A percentile compares a stretch with the other conserved stretches of the same genome.
These are phyloP conservation scores for Hsuehochloa calcarea DNA, from an alignment of 176 grass and related monocot genomes.

Conservation along the genomic window DNA sequence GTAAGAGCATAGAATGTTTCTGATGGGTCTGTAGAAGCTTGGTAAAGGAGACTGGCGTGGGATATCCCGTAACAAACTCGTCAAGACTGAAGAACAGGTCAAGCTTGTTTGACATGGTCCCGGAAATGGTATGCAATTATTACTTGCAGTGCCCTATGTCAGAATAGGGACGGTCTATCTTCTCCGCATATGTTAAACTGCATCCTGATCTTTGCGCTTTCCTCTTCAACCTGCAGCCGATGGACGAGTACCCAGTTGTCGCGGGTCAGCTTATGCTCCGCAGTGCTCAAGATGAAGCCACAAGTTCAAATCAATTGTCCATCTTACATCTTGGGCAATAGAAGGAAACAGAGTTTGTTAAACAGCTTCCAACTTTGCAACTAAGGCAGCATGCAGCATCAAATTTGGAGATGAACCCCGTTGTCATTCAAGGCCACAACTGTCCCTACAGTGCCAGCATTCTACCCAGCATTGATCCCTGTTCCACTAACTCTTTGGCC, in stretches of 20 bases:
- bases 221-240: constrained; percentile 41
- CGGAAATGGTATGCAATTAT: constrained; percentile 53
- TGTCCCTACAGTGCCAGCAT: constrained; percentile 25
- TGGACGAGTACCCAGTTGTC: constrained; percentile 33
- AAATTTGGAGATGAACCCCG: constrained; percentile 32
- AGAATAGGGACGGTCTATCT: not conserved
- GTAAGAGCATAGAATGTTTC: constrained; percentile 89
- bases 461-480: constrained; percentile 54
- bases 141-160: not conserved
- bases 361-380: constrained; percentile 35
- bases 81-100: constrained; percentile 80
- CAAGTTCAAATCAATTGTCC: constrained; percentile 36
- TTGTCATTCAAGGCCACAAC: constrained; percentile 20
- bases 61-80: constrained; percentile 76
- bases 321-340: constrained; percentile 44
- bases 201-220: constrained; percentile 18
- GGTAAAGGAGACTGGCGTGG: constrained; percentile 96
- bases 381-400: constrained; percentile 32
- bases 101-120: constrained; percentile 91
- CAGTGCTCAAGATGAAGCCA: constrained; percentile 42
- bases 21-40: constrained; percentile 78
- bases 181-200: not conserved
- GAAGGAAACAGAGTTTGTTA: constrained; percentile 48
- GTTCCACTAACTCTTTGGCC: constrained; percentile 50
- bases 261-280: constrained; percentile 29